Evolutionary conservation across 2,329 filamentous ascomycete genomes (phyloP), one percentile per base, ranked within the genome.

Genomic region (Amesomyces nigricolor): DNA sequence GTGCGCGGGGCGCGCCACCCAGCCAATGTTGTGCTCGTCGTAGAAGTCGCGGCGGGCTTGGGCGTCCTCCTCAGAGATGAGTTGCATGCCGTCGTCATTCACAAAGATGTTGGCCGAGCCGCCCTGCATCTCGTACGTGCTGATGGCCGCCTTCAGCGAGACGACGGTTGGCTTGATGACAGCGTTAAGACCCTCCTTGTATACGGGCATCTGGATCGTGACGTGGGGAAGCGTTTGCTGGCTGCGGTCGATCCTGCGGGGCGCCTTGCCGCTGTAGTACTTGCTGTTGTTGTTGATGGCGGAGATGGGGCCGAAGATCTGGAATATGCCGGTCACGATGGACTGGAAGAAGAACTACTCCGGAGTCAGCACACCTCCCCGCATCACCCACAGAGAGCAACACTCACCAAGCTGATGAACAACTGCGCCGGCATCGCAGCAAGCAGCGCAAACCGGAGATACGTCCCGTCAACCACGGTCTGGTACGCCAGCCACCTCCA

Each of bases 151-250:
- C 72, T 90, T 90, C 71, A 91, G 79, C 2, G 87, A 91, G 64
- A 83, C 83, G 63, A 91, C 81, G 0, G 88, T 92, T 7, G 88
- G 88, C 29, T 78, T 80, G 64, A 91, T 91, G 69, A 95, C 89
- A 58, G 77, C 82, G 37, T 74, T 73, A 3, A 95, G 77, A 61
- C 88, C 88, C 69, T 95, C 89, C 69, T 91, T 94, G 75, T 94
- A 95, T 0, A 95, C 88, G 6, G 89, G 89, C 69, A 88, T 91
- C 67, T 95, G 89, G 42, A 95, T 87, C 2, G 88, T 92, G 61
- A 89, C 78, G 66, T 89, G 88, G 3, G 87, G 87, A n/a, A 91
- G 77, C 7, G 35, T 74, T 66, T 6, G 72, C 65, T 2, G 71
- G 73, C 54, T 79, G 78, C 35, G 90, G 70, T 50, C 86, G 76